Conservation (phyloP, 192 early-diverging fungal genomes). For the Funneliformis geosporum region DNA sequence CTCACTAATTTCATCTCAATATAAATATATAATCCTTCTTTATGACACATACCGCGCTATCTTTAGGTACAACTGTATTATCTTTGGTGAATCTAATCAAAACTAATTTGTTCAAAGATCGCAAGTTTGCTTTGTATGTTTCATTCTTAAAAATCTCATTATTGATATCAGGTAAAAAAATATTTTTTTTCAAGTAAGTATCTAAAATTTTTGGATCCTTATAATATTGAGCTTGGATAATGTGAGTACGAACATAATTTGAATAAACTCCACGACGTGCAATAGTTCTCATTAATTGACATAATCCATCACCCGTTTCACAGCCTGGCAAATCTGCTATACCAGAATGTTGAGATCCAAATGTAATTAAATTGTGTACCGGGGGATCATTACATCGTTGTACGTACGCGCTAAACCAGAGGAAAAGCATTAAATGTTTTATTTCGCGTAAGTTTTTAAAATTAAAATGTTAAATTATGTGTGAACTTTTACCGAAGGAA, state of each 20-base stretch:
- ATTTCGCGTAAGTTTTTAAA: not conserved
- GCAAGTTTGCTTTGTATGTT: constrained; percentile 61
- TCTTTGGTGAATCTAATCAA: constrained; percentile 81
- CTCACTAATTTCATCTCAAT: too few relatives aligned
- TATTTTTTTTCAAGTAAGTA: constrained; percentile 72
- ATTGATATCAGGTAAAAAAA: constrained; percentile 90
- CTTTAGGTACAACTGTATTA: constrained; percentile 68
- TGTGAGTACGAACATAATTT: constrained; percentile 75
- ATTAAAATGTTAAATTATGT: too few relatives aligned
- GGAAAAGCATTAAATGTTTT: constrained; percentile 20
- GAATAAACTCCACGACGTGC: constrained; percentile 81
- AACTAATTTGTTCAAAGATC: constrained; percentile 73
- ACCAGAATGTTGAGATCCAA: constrained; percentile 82
- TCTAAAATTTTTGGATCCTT: constrained; percentile 67
- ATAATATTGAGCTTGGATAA: constrained; percentile 96
- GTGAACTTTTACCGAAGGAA: constrained; percentile 41
- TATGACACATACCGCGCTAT: constrained; percentile 50
- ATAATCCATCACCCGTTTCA: constrained; percentile 52
- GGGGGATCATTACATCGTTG: constrained; percentile 78
- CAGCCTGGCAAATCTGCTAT: constrained; percentile 85
- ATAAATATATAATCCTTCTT: not conserved
- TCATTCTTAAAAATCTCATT: constrained; percentile 68
- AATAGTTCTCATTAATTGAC: constrained; percentile 76
- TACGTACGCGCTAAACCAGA: constrained; percentile 76
- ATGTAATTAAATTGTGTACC: constrained; percentile 79